These are phyloP conservation scores for Mytilinidion resinicola DNA, from an alignment of 495 filamentous ascomycete genomes.

Conservation along the genomic window DNA sequence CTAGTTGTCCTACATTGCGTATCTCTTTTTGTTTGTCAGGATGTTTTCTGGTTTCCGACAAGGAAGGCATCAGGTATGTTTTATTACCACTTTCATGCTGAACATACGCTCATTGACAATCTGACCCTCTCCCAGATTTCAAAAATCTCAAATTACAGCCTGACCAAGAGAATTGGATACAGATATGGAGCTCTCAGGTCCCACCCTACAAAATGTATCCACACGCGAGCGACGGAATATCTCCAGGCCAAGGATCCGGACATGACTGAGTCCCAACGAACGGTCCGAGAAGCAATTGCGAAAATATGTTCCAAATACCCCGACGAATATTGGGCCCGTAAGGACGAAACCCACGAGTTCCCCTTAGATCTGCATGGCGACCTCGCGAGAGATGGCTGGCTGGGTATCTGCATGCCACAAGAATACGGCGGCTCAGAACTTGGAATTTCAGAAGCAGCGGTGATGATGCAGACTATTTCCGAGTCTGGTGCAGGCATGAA, in stretches of 20 bases:
- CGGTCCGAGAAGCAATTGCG: slow-evolving; percentile 28
- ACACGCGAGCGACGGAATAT: background rate
- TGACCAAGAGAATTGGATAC: too few relatives aligned
- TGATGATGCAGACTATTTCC: slow-evolving; percentile 33
- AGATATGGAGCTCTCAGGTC: too few relatives aligned
- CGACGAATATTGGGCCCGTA: slow-evolving; percentile 27
- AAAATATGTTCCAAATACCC: slow-evolving; percentile 28
- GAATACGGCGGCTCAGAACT: slow-evolving; percentile 30
- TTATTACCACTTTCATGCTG: too few relatives aligned
- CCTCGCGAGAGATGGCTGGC: slow-evolving; percentile 31
- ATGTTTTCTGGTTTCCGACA: too few relatives aligned
- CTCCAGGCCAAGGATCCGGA: background rate
- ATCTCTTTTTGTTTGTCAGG: too few relatives aligned
- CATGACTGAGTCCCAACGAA: slow-evolving; percentile 24
- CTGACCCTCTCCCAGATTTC: too few relatives aligned
- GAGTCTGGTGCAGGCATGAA: slow-evolving; percentile 29
- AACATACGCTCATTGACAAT: too few relatives aligned
- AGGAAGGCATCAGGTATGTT: too few relatives aligned
- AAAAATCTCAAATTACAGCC: too few relatives aligned
- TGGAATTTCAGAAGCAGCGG: slow-evolving; percentile 26
- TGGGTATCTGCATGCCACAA: slow-evolving; percentile 30
- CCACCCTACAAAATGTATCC: background rate
- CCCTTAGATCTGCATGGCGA: slow-evolving; percentile 26
- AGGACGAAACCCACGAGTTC: slow-evolving; percentile 24
- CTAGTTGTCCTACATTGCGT: too few relatives aligned